Percentiles rank a stretch among this genome's conserved stretches.
These are phyloP conservation scores for Candida schatavii DNA, from an alignment of 805 yeast species.

Conservation along the genomic window DNA sequence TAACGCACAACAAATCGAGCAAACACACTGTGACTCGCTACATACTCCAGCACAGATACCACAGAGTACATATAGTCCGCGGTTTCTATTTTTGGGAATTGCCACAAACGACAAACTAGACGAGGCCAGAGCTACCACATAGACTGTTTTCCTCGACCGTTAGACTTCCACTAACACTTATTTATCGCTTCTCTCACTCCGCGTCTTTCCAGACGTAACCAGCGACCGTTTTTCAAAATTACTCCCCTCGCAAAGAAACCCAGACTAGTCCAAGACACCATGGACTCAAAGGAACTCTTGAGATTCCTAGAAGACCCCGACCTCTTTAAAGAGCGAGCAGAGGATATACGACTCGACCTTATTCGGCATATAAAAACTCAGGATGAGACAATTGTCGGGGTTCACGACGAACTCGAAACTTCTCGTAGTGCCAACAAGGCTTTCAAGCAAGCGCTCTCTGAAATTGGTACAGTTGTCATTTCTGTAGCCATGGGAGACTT, in stretches of 20 bases:
- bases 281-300: conserved; percentile 33
- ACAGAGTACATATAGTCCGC: no score
- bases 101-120: no score
- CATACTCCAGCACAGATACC: no score
- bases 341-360: conserved; percentile 29
- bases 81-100: no score
- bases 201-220: neutral
- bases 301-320: conserved; percentile 39
- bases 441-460: conserved; percentile 66
- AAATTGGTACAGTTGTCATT: conserved; percentile 81
- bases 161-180: no score
- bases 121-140: no score
- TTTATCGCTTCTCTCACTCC: neutral
- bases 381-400: conserved; percentile 23
- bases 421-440: conserved; percentile 62
- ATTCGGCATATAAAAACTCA: conserved; percentile 27
- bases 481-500: conserved; percentile 89
- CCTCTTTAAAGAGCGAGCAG: conserved; percentile 24
- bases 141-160: neutral
- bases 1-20: no score
- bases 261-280: conserved; percentile 12
- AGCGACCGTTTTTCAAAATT: conserved; percentile 17
- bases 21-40: no score
- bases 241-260: conserved; percentile 16
- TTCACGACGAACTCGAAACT: conserved; percentile 31